Base-by-base conservation (phyloP, 75 land plant genomes). In the Pinus tabuliformis region DNA sequence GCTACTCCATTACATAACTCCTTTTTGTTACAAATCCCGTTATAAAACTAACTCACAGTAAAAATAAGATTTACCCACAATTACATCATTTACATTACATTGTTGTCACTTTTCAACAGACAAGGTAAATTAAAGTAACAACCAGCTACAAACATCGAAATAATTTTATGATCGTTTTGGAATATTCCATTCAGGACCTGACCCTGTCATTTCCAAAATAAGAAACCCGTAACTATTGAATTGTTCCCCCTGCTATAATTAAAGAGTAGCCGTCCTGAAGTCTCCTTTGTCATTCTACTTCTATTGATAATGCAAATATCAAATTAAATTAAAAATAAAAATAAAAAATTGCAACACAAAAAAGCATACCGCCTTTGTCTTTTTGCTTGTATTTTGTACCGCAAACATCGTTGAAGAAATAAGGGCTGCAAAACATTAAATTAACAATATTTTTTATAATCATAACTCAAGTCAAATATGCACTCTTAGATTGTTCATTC, bases 391-490 rank as follows among this genome's bases (percentile, higher is more conserved):
- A 96, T 91, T 77, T 96, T 94, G 94, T 96, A 96, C 14, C 61
- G 68, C 81, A 96, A 83, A 80, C 95, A 88, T 83, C 99, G 84
- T 77, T 90, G 97, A 58, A 91, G 88, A 78, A 91, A 94, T n/a
- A 83, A 77, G 15, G 99, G 99, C 99, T 96, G 86, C 86, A 91
- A 26, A 49, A 76, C 49, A 68, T n/a, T n/a, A 11, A 68, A 22
- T 39, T 42, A 20, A 42, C 72, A 68, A 42, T 59, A 37, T 57
- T 7, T 7, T 21, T 74, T 59, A 22, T 18, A 28, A 64, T 13
- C 4, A 22, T 18, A 74, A 74, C 14, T 60, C 24, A 21, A 20
- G 21, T 74, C 22, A 20, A 11, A 39, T 21, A 12, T n/a, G 21
- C 52, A 68, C 20, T 68, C 36, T 68, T 9, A 49, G 54, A 49